Percentiles rank a stretch among this genome's conserved stretches.
These are phyloP conservation scores for Coelastrella sp. DNA, from an alignment of 139 green algal genomes.

Conservation along the genomic window DNA sequence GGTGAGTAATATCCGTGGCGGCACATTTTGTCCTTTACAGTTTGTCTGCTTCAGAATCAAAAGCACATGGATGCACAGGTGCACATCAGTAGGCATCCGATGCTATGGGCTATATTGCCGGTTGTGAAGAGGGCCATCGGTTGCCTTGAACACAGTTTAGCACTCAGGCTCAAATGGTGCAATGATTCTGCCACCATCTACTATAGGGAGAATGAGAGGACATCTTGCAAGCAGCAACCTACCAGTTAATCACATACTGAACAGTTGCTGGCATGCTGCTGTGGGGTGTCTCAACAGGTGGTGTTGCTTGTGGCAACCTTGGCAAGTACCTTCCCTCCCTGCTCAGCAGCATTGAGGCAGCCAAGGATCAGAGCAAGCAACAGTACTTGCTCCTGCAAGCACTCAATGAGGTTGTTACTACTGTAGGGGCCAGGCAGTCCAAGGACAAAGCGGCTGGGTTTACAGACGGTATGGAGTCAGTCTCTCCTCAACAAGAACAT, in stretches of 20 bases:
- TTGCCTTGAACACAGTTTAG: no score
- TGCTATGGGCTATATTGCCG: no score
- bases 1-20: slow-evolving; percentile 62
- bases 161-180: no score
- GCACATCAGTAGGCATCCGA: no score
- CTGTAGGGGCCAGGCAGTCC: slow-evolving; percentile 39
- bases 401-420: slow-evolving; percentile 88
- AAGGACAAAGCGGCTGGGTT: slow-evolving; percentile 7
- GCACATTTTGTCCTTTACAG: background rate
- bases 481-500: background rate
- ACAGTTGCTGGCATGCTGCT: background rate
- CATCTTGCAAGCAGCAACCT: no score
- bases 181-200: no score
- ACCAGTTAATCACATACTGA: background rate
- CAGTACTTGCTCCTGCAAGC: slow-evolving; percentile 80
- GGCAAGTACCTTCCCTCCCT: slow-evolving; percentile 84
- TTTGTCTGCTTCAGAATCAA: background rate
- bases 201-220: no score
- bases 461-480: background rate
- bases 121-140: no score
- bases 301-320: slow-evolving; percentile 78
- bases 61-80: no score
- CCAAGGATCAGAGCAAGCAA: slow-evolving; percentile 59
- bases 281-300: background rate
- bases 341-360: slow-evolving; percentile 66